A percentile compares a stretch with the other conserved stretches of the same genome.
Evolutionary conservation across 2,329 filamentous ascomycete species (phyloP).

Genomic region (Verticillium isaacii): DNA sequence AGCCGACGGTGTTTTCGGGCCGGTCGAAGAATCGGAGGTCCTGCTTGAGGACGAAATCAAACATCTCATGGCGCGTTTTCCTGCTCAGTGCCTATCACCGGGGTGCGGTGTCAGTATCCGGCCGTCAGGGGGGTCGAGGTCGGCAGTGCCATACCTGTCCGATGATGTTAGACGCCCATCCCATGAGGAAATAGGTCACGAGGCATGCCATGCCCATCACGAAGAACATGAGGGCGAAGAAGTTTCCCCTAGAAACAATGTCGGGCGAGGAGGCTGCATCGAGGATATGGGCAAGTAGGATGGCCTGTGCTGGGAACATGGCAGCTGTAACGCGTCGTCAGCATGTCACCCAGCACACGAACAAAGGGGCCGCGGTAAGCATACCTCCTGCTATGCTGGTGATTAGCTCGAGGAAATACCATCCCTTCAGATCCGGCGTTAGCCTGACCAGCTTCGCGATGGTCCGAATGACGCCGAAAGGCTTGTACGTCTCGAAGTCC

Average conservation of each 20-base stretch:
- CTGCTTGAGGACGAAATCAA: constrained; percentile 17
- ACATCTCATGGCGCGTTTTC: neutral
- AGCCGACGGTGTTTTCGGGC: constrained; percentile 16
- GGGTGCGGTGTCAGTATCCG: neutral
- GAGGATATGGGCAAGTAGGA: neutral
- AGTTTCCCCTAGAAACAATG: constrained; percentile 26
- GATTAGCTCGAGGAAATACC: constrained; percentile 4
- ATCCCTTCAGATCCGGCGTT: constrained; percentile 8
- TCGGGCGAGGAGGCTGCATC: neutral
- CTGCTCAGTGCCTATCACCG: neutral
- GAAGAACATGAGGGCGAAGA: constrained; percentile 27
- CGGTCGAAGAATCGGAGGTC: constrained; percentile 19
- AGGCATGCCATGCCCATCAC: constrained; percentile 18
- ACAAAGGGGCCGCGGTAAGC: neutral
- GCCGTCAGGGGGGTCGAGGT: too few relatives aligned
- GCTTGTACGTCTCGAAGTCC: constrained; percentile 1
- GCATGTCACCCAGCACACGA: too few relatives aligned
- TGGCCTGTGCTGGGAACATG: neutral
- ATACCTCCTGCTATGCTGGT: neutral
- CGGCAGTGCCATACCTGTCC: neutral
- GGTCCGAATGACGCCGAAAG: constrained; percentile 6
- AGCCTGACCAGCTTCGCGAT: constrained; percentile 7
- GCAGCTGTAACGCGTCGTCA: neutral
- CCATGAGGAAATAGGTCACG: constrained; percentile 16
- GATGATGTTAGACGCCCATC: constrained; percentile 11